Percentiles rank a stretch among this genome's conserved stretches.
Conservation (phyloP, 768 basidiomycete species). For the Russula vinacea region DNA sequence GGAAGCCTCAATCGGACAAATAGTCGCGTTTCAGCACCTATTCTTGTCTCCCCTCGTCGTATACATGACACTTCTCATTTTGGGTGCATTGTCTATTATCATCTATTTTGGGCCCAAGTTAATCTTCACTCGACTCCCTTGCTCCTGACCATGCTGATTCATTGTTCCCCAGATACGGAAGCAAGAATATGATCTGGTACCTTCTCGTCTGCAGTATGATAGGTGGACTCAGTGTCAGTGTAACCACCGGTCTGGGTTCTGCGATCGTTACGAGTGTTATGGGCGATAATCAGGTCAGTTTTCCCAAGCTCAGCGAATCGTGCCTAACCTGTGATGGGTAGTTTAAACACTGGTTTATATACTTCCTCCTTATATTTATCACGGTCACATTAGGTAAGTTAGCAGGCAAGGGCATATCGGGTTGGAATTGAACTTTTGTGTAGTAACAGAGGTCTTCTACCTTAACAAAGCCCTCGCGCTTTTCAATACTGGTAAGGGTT, state of each 20-base stretch:
- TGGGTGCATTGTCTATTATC: constrained; percentile 63
- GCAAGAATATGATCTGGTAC: constrained; percentile 92
- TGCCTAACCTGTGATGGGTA: constrained; percentile 36
- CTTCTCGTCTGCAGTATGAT: constrained; percentile 95
- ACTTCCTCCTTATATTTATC: constrained; percentile 83
- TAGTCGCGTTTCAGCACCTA: constrained; percentile 66
- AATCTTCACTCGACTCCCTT: constrained; percentile 12
- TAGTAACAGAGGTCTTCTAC: constrained; percentile 91
- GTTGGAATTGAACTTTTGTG: constrained; percentile 5
- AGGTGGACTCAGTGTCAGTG: constrained; percentile 91
- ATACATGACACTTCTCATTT: constrained; percentile 62
- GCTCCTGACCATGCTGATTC: constrained; percentile 6
- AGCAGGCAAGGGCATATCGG: neutral
- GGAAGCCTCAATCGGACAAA: constrained; percentile 67
- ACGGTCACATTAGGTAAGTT: constrained; percentile 71
- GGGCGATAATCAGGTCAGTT: constrained; percentile 72
- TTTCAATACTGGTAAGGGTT: constrained; percentile 77
- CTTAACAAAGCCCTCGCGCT: constrained; percentile 93
- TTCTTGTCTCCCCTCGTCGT: constrained; percentile 80
- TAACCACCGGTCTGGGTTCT: constrained; percentile 89
- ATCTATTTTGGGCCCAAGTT: constrained; percentile 80
- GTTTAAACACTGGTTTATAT: constrained; percentile 92
- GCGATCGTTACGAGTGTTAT: constrained; percentile 78
- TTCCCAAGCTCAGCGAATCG: constrained; percentile 22
- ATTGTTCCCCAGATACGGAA: constrained; percentile 59